phyloP scores from a whole-genome alignment of 2,329 filamentous ascomycete genomes.

The Metarhizium album region DNA sequence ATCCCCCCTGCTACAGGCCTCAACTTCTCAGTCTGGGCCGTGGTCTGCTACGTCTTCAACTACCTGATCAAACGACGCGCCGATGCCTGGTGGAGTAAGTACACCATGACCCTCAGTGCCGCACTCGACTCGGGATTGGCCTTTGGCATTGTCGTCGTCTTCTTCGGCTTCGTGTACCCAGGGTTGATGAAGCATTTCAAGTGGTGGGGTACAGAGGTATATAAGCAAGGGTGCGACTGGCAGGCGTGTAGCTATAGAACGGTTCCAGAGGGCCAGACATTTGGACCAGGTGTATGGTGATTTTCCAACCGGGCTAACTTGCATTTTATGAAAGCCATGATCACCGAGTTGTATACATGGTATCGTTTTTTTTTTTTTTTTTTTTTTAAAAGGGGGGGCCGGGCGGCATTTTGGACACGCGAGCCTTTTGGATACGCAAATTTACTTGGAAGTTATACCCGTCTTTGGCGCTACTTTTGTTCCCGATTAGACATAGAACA shows the following conservation, averaged over 20 bases:
- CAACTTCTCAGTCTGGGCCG: constrained; percentile 79
- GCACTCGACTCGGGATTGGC: constrained; percentile 75
- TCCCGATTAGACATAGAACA: background rate
- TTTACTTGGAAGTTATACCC: background rate
- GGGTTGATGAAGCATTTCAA: constrained; percentile 61
- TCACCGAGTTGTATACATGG: background rate
- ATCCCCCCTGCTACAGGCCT: constrained; percentile 79
- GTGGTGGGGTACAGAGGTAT: constrained; percentile 86
- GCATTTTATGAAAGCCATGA: too few species aligned
- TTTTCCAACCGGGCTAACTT: too few species aligned
- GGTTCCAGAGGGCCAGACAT: constrained; percentile 51
- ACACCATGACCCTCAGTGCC: constrained; percentile 79
- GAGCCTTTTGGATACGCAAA: background rate
- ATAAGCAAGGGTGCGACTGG: constrained; percentile 80
- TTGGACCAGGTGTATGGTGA: constrained; percentile 54
- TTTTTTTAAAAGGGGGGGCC: too few species aligned
- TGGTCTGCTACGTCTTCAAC: constrained; percentile 81
- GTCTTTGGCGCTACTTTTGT: background rate
- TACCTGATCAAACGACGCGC: constrained; percentile 59
- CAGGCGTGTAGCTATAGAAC: constrained; percentile 61
- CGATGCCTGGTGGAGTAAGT: constrained; percentile 77
- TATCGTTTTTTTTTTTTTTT: background rate
- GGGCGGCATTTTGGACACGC: background rate
- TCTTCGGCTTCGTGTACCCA: constrained; percentile 79
- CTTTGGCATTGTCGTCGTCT: constrained; percentile 72